Evolutionary conservation across 2,329 filamentous ascomycete genomes (phyloP).

Genomic region (Xylaria sp.): DNA sequence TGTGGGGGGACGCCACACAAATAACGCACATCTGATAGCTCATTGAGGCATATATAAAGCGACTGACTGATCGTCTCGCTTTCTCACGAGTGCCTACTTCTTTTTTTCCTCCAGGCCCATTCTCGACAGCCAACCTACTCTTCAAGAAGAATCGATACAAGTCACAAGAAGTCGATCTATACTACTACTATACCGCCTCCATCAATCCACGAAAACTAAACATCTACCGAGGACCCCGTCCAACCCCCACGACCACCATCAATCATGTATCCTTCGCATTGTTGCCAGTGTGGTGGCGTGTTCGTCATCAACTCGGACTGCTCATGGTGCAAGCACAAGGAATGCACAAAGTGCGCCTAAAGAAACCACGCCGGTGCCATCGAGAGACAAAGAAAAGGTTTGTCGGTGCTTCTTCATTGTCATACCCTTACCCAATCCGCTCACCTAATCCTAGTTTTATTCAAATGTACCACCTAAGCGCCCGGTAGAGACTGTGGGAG

Average conservation of each 20-base stretch:
- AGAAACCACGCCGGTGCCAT: not conserved
- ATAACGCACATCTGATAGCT: slow-evolving; percentile 8
- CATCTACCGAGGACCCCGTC: not conserved
- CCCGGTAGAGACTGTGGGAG: not conserved
- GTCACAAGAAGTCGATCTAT: not conserved
- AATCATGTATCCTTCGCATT: slow-evolving; percentile 38
- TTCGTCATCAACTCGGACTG: slow-evolving; percentile 41
- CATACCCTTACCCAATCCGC: not conserved
- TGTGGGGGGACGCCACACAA: slow-evolving; percentile 17
- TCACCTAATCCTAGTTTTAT: not conserved
- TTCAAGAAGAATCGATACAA: not conserved
- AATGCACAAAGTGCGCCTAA: slow-evolving; percentile 37
- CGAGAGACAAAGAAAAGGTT: not conserved
- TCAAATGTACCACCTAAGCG: not conserved
- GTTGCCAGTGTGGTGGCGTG: slow-evolving; percentile 41
- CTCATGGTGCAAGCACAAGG: slow-evolving; percentile 42
- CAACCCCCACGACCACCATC: not conserved
- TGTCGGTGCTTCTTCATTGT: not conserved
- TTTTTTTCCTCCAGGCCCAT: not conserved
- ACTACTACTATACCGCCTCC: not conserved
- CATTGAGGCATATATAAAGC: slow-evolving; percentile 22
- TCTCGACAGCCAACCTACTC: not conserved
- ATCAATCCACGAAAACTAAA: not conserved
- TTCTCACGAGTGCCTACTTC: not conserved
- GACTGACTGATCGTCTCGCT: slow-evolving; percentile 1